Conservation (phyloP, 2,329 filamentous ascomycete species). For the Neofusicoccum sp. region DNA sequence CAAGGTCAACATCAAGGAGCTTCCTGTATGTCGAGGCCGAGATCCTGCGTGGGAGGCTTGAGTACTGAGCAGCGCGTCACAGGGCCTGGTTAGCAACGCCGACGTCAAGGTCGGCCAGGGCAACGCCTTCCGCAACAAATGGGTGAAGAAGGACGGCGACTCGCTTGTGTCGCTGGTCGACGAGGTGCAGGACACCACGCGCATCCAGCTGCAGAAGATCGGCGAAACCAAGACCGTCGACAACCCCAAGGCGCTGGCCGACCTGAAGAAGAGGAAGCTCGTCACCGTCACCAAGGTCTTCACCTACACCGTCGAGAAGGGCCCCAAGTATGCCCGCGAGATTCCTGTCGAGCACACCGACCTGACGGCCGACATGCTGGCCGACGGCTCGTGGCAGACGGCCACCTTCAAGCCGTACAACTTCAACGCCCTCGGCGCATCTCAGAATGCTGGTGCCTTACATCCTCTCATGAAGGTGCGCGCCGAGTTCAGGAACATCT, state of each 20-base stretch:
- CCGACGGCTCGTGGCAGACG: slow-evolving; percentile 86
- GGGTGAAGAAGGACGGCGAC: slow-evolving; percentile 65
- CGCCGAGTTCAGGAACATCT: slow-evolving; percentile 93
- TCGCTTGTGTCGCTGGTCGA: slow-evolving; percentile 62
- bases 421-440: slow-evolving; percentile 71
- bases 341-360: slow-evolving; percentile 94
- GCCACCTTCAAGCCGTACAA: slow-evolving; percentile 86
- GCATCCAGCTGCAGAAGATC: slow-evolving; percentile 73
- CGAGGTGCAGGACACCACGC: slow-evolving; percentile 77
- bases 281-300: slow-evolving; percentile 82
- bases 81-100: slow-evolving; percentile 52
- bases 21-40: slow-evolving; percentile 40
- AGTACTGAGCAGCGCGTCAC: slow-evolving; percentile 47
- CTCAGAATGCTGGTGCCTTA: slow-evolving; percentile 55
- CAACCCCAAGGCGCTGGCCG: slow-evolving; percentile 75
- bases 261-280: slow-evolving; percentile 91
- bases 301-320: slow-evolving; percentile 81
- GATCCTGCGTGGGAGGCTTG: background rate
- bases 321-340: slow-evolving; percentile 83
- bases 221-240: slow-evolving; percentile 68
- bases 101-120: slow-evolving; percentile 89
- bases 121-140: slow-evolving; percentile 82
- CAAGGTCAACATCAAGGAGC: slow-evolving; percentile 50
- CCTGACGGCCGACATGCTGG: slow-evolving; percentile 89
- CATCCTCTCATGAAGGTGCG: slow-evolving; percentile 85